Percentiles rank a stretch among this genome's conserved stretches.
Conservation (phyloP, 768 basidiomycete genomes). For the Amanita phalloides region DNA sequence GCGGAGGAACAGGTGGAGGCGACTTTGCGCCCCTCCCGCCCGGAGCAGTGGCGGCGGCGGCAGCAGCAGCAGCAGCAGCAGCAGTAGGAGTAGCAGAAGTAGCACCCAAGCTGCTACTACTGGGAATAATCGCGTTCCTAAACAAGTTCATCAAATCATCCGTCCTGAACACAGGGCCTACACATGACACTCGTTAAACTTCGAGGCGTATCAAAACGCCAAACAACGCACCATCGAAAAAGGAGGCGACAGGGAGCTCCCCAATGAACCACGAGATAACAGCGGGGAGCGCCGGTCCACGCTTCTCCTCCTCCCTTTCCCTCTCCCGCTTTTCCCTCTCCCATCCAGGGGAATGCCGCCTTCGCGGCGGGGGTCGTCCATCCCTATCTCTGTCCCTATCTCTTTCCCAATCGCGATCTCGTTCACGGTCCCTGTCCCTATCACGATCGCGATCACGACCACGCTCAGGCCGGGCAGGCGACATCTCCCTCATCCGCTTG, state of each 20-base stretch:
- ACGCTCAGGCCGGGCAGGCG: constrained; percentile 11
- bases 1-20: constrained; percentile 45
- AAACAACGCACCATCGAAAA: constrained; percentile 74
- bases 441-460: constrained; percentile 4
- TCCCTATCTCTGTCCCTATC: constrained; percentile 10
- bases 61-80: not conserved
- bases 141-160: constrained; percentile 87
- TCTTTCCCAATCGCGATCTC: constrained; percentile 15
- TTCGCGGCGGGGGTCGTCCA: constrained; percentile 15
- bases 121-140: constrained; percentile 72
- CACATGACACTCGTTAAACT: not conserved
- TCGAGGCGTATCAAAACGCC: constrained; percentile 3
- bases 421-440: constrained; percentile 13
- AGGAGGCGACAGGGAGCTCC: constrained; percentile 53
- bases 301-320: constrained; percentile 33
- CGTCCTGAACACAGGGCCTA: constrained; percentile 83
- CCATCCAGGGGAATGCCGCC: constrained; percentile 36
- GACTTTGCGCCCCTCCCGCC: constrained; percentile 26
- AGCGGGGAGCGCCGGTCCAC: constrained; percentile 30
- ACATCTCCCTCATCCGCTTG: constrained; percentile 22
- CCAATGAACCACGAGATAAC: constrained; percentile 81
- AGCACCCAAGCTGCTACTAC: constrained; percentile 23
- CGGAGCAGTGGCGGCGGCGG: not conserved
- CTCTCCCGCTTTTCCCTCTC: constrained; percentile 32
- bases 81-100: not conserved